Base-by-base conservation (phyloP, 352 stramenopile genomes). In the Pythium biforme region DNA sequence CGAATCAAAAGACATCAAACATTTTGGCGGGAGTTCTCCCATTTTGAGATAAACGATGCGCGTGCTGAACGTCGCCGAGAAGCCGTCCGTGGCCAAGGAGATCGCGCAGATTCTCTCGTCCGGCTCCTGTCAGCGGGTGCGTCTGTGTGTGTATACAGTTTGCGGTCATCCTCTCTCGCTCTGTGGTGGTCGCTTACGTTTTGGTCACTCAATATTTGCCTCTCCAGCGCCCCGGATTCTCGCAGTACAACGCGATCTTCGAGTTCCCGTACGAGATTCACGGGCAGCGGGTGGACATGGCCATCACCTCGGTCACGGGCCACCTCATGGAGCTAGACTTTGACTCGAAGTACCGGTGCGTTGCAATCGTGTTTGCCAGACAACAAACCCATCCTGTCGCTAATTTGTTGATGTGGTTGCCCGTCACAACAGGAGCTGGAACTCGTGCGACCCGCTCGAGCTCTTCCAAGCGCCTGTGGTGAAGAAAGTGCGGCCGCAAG, bases 301-400 rank as follows among this genome's bases (percentile, higher is more conserved):
- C 89, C 29, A 73, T 98, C 20, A 99, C 97, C 3, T 99, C 96
- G 10, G 97, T 99, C 22, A 94, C 88, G 3, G 98, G 98, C 4
- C 98, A 99, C 74, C 85, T 99, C 41, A 99, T 99, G 77, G 88
- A 97, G 62, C 70, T 98, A 40, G 97, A 99, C 51, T 99, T 99
- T 77, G 77, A 86, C 1, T 29, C 68, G 1, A 82, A 70, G 43
- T 75, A 92, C 51, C 72, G 86, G 52, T 97, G 67, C 29, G 64
- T 37, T 37, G 31, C 7, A 10, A 37, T 37, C 12, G 22, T 17
- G 12, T 29, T n/a, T 43, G n/a, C n/a, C n/a, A n/a, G n/a, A n/a
- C n/a, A n/a, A n/a, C n/a, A n/a, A n/a, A n/a, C n/a, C n/a, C n/a
- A n/a, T n/a, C n/a, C n/a, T n/a, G n/a, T n/a, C n/a, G n/a, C 25